phyloP scores from a whole-genome alignment of 1,284 basidiomycete genomes.

The Cutaneotrichosporon sp. region DNA sequence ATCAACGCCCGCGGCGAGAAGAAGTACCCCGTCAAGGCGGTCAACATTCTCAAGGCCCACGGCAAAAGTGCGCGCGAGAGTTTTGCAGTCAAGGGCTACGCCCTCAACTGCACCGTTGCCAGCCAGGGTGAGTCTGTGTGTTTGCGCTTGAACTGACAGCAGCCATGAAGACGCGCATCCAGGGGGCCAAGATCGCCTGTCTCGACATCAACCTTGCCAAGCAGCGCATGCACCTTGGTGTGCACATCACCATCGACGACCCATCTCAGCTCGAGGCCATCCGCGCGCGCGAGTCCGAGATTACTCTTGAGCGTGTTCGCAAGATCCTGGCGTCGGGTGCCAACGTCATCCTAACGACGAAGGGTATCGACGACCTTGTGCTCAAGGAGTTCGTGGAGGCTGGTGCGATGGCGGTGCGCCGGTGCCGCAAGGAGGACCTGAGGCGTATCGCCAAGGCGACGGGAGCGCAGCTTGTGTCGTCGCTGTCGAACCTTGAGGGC shows the following conservation, averaged over 20 bases:
- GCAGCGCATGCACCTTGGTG: conserved; percentile 94
- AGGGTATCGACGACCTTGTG: conserved; percentile 97
- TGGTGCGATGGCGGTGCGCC: conserved; percentile 96
- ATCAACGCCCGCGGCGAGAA: conserved; percentile 92
- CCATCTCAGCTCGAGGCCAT: conserved; percentile 97
- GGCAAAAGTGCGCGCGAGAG: conserved; percentile 95
- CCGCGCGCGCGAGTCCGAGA: conserved; percentile 90
- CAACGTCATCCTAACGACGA: conserved; percentile 96
- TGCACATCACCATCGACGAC: conserved; percentile 97
- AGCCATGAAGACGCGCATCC: conserved; percentile 98
- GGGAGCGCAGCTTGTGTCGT: conserved; percentile 88
- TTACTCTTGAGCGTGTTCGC: conserved; percentile 90
- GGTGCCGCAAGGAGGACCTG: conserved; percentile 97
- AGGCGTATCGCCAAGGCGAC: conserved; percentile 96
- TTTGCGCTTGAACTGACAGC: conserved; percentile 8
- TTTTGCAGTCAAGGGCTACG: conserved; percentile 93
- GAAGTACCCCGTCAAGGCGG: conserved; percentile 99
- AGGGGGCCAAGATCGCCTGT: conserved; percentile 94
- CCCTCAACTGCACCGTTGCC: conserved; percentile 97
- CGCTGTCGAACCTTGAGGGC: conserved; percentile 93
- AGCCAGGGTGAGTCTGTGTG: conserved; percentile 72
- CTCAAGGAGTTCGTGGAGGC: conserved; percentile 99
- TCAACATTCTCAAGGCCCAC: conserved; percentile 99
- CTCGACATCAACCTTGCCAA: conserved; percentile 98
- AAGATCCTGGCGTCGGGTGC: conserved; percentile 96